These are phyloP conservation scores for Thraustochytrium striatum DNA, from an alignment of 352 stramenopile genomes.

Conservation along the genomic window DNA sequence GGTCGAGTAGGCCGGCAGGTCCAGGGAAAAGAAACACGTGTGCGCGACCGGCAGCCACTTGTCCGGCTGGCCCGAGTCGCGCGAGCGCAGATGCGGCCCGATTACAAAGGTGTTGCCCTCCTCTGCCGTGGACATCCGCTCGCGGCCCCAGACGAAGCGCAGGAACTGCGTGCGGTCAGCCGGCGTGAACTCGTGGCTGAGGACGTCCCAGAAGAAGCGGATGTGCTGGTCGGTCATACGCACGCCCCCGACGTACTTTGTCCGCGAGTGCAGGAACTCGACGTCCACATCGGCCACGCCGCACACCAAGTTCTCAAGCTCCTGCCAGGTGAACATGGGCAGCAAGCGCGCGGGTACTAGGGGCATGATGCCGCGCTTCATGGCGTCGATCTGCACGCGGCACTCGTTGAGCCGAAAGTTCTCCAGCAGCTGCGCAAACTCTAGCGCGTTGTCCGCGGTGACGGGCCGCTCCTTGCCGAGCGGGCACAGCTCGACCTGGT, in stretches of 20 bases:
- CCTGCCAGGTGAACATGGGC: conserved; percentile 45
- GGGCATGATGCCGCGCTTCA: conserved; percentile 20
- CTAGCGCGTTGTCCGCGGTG: neutral
- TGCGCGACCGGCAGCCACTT: conserved; percentile 64
- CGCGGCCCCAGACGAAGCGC: conserved; percentile 34
- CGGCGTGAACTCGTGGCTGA: conserved; percentile 30
- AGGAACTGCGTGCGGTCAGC: conserved; percentile 44
- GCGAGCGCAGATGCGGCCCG: conserved; percentile 16
- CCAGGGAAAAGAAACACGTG: conserved; percentile 70
- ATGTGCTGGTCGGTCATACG: conserved; percentile 2
- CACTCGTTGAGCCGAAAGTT: conserved; percentile 2
- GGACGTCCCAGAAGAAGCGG: conserved; percentile 34
- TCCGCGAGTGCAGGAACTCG: conserved; percentile 39
- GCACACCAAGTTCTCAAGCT: conserved; percentile 18
- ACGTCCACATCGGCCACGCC: conserved; percentile 39
- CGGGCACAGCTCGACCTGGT: conserved; percentile 28
- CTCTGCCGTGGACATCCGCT: conserved; percentile 22
- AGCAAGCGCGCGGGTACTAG: conserved; percentile 11
- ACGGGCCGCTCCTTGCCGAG: conserved; percentile 32
- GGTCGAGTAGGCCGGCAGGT: conserved; percentile 61
- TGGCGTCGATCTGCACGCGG: neutral
- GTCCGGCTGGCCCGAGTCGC: conserved; percentile 57
- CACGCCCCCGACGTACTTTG: conserved; percentile 30
- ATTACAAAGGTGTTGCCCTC: conserved; percentile 31
- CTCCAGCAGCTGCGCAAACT: conserved; percentile 38